Evolutionary conservation across 2,329 filamentous ascomycete genomes (phyloP).

Genomic region (Ilyonectria robusta): DNA sequence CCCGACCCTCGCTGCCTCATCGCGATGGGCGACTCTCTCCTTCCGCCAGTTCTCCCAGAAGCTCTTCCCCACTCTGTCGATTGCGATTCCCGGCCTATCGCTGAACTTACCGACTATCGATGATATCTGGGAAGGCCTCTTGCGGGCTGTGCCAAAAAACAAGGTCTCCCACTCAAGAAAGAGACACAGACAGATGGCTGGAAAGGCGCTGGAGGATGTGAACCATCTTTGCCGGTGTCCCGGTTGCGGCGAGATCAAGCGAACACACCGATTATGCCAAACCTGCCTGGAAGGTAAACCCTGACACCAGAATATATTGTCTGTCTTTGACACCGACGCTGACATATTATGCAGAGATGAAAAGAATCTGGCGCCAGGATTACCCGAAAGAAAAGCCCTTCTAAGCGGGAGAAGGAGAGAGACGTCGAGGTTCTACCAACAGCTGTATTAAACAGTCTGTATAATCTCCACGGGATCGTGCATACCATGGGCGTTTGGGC

Average conservation of each 20-base stretch:
- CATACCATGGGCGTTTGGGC: slow-evolving; percentile 54
- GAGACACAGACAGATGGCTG: slow-evolving; percentile 92
- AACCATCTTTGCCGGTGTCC: slow-evolving; percentile 90
- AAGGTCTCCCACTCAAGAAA: slow-evolving; percentile 98
- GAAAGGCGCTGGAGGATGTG: slow-evolving; percentile 94
- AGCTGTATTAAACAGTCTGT: slow-evolving; percentile 50
- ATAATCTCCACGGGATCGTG: slow-evolving; percentile 50
- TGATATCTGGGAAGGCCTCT: slow-evolving; percentile 92
- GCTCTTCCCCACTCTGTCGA: slow-evolving; percentile 67
- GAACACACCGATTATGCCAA: slow-evolving; percentile 89
- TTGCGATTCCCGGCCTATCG: slow-evolving; percentile 74
- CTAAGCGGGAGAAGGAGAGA: slow-evolving; percentile 38
- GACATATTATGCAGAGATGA: slow-evolving; percentile 57
- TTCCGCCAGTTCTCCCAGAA: slow-evolving; percentile 62
- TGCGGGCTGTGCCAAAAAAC: slow-evolving; percentile 97
- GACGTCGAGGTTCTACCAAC: slow-evolving; percentile 40
- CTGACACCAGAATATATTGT: neutral
- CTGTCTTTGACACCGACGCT: slow-evolving; percentile 9
- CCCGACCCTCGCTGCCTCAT: slow-evolving; percentile 56
- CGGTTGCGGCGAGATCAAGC: slow-evolving; percentile 88
- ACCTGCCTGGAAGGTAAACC: slow-evolving; percentile 86
- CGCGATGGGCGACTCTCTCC: slow-evolving; percentile 60
- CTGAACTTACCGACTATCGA: slow-evolving; percentile 71
- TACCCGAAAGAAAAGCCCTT: slow-evolving; percentile 54
- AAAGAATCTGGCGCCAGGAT: slow-evolving; percentile 60